Evolutionary conservation across 2,329 filamentous ascomycete species (phyloP).

Genomic region (Cladophialophora yegresii): DNA sequence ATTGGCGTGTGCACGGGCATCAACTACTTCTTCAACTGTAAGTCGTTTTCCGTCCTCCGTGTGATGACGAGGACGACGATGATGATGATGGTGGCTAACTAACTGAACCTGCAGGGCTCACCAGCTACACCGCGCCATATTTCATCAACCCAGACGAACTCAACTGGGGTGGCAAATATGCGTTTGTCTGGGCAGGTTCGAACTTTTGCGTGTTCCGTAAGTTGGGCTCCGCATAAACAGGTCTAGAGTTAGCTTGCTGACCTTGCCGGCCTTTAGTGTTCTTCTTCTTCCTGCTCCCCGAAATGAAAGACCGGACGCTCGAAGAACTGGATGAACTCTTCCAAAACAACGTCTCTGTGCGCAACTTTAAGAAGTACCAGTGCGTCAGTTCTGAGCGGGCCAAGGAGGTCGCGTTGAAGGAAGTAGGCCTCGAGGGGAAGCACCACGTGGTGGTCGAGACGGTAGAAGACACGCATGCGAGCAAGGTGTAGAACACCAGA

Average conservation of each 20-base stretch:
- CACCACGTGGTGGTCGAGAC: slow-evolving; percentile 13
- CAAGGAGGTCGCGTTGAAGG: slow-evolving; percentile 19
- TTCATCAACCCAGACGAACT: slow-evolving; percentile 47
- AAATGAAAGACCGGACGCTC: slow-evolving; percentile 36
- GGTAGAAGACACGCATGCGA: slow-evolving; percentile 13
- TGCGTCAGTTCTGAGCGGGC: slow-evolving; percentile 23
- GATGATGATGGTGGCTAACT: background rate
- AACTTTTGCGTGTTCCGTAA: slow-evolving; percentile 44
- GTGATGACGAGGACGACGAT: no score
- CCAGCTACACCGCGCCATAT: slow-evolving; percentile 45
- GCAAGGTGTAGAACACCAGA: slow-evolving; percentile 1
- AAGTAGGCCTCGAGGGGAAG: slow-evolving; percentile 3
- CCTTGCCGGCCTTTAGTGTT: slow-evolving; percentile 9
- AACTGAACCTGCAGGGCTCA: slow-evolving; percentile 38
- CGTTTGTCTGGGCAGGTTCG: slow-evolving; percentile 53
- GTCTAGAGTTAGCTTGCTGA: no score
- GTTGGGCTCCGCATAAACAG: no score
- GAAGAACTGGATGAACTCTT: slow-evolving; percentile 40
- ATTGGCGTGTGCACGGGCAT: slow-evolving; percentile 46
- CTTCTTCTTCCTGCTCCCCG: slow-evolving; percentile 36
- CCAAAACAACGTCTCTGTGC: slow-evolving; percentile 25
- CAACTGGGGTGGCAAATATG: slow-evolving; percentile 51
- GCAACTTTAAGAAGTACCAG: slow-evolving; percentile 25
- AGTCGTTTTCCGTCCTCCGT: background rate
- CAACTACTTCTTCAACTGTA: slow-evolving; percentile 45